Conservation (phyloP, 2,329 filamentous ascomycete genomes). For the Ramularia collo-cygni region DNA sequence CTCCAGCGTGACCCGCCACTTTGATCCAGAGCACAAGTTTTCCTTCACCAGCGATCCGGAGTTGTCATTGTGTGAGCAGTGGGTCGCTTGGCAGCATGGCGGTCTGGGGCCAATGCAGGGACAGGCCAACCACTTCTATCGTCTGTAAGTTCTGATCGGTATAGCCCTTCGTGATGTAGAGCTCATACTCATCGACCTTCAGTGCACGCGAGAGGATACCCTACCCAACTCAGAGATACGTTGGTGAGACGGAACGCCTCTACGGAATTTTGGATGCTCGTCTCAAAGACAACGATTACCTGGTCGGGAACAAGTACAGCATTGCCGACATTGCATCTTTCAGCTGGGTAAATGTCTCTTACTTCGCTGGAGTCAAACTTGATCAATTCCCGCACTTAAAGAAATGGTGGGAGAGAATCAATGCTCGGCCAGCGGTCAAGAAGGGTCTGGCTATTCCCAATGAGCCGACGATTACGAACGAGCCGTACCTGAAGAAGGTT, state of each 20-base stretch:
- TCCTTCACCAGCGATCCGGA: slow-evolving; percentile 43
- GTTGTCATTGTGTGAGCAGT: slow-evolving; percentile 47
- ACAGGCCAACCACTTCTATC: slow-evolving; percentile 24
- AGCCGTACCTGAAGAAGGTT: slow-evolving; percentile 34
- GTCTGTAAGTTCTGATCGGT: not conserved
- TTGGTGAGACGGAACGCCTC: slow-evolving; percentile 42
- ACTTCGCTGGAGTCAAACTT: slow-evolving; percentile 37
- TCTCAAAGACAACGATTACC: slow-evolving; percentile 36
- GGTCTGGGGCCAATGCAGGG: slow-evolving; percentile 33
- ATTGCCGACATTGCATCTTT: slow-evolving; percentile 43
- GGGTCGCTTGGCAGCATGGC: slow-evolving; percentile 51
- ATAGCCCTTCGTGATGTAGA: not conserved
- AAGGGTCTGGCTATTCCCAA: slow-evolving; percentile 33
- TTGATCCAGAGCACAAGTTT: slow-evolving; percentile 42
- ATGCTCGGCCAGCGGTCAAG: slow-evolving; percentile 37
- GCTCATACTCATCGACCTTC: too few relatives aligned
- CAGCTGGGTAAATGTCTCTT: slow-evolving; percentile 38
- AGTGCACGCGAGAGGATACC: slow-evolving; percentile 38
- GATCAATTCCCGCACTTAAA: slow-evolving; percentile 38
- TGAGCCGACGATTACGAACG: slow-evolving; percentile 37
- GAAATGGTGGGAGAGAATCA: slow-evolving; percentile 39
- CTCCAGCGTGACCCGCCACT: slow-evolving; percentile 34
- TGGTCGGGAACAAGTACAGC: slow-evolving; percentile 41
- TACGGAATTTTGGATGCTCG: slow-evolving; percentile 40
- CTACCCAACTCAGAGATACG: slow-evolving; percentile 41